Percentiles rank a stretch among this genome's conserved stretches.
Conservation (phyloP, 257 asterid species). For the Nicotiana attenuata region DNA sequence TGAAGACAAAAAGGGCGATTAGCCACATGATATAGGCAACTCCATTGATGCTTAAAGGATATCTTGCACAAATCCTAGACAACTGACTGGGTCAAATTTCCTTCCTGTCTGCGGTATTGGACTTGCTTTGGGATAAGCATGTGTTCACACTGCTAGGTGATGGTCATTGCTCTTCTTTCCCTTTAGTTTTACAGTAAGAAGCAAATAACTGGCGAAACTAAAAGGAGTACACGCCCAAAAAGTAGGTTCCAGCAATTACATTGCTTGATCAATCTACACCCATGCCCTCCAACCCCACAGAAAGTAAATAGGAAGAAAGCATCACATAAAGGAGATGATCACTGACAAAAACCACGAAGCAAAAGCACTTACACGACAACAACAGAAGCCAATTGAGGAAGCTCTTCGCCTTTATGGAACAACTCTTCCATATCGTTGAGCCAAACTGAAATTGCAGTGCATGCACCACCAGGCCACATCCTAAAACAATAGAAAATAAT, state of each 20-base stretch:
- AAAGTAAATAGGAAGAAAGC: background rate
- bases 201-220: background rate
- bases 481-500: constrained; percentile 32
- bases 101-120: background rate
- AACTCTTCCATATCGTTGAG: constrained; percentile 61
- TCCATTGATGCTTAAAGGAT: background rate
- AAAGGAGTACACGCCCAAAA: background rate
- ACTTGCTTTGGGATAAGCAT: background rate
- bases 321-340: background rate
- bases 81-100: background rate
- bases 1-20: background rate
- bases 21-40: background rate
- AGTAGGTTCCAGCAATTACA: background rate
- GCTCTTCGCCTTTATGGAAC: constrained; percentile 49
- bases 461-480: constrained; percentile 95
- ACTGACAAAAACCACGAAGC: background rate
- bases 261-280: background rate
- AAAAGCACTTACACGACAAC: constrained; percentile 73
- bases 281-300: background rate
- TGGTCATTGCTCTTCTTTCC: background rate
- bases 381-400: constrained; percentile 72
- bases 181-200: background rate
- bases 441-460: constrained; percentile 83
- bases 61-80: background rate
- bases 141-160: background rate